phyloP scores from a whole-genome alignment of 805 yeast genomes.

The Tetrapisispora pingtungensis region DNA sequence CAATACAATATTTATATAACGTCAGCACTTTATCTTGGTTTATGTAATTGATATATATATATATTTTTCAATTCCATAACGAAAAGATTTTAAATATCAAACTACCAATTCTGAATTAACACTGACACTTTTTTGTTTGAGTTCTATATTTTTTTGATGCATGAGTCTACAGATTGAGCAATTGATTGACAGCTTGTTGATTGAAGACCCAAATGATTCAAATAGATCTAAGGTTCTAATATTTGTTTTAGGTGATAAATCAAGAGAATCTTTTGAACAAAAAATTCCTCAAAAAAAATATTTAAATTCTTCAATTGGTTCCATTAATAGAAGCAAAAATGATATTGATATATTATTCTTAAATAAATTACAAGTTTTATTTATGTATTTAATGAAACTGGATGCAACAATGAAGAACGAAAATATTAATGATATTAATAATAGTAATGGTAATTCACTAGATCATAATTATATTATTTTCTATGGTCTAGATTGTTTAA shows the following conservation, averaged over 20 bases:
- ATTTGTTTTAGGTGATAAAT: slow-evolving; percentile 20
- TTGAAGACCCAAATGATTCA: slow-evolving; percentile 1
- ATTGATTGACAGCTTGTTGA: slow-evolving; percentile 6
- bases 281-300: slow-evolving; percentile 6
- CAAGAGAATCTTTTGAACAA: slow-evolving; percentile 19
- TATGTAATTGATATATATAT: no score
- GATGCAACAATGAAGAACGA: slow-evolving; percentile 11
- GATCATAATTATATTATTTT: slow-evolving; percentile 17
- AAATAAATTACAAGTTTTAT: slow-evolving; percentile 24
- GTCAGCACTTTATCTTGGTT: no score
- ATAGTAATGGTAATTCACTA: slow-evolving; percentile 3
- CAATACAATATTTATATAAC: no score
- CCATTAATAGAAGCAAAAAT: slow-evolving; percentile 38
- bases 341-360: slow-evolving; percentile 22
- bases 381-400: slow-evolving; percentile 27
- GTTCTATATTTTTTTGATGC: no score
- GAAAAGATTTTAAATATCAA: no score
- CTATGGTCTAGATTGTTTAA: slow-evolving; percentile 22
- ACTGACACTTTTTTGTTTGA: no score
- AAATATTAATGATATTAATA: slow-evolving; percentile 2
- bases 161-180: slow-evolving; percentile 3
- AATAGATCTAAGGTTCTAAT: slow-evolving; percentile 11
- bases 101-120: no score
- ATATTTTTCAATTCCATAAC: no score
- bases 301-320: slow-evolving; percentile 61